Base-by-base conservation (phyloP, 371 early-diverging fungal genomes). In the Smittium culicis region DNA sequence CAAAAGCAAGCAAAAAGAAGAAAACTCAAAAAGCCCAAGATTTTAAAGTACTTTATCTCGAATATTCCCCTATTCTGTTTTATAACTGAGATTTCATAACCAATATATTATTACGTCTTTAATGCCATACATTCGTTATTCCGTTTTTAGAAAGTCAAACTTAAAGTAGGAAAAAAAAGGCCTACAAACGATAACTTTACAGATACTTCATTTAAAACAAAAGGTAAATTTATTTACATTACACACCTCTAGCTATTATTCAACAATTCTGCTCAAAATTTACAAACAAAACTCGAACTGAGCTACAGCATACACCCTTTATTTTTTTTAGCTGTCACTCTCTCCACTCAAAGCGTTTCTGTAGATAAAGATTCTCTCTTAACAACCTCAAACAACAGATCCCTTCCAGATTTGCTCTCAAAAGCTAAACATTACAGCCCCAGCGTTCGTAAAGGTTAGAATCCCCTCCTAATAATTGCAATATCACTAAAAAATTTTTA, bases 141-240 rank as follows among this genome's bases (percentile, higher is more conserved):
- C 56, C 64, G 27, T 34, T 54, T 57, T 16, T 62, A 65, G 87
- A 93, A 94, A 88, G 85, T 86, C 70, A 91, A 88, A 77, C 83
- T 94, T 45, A 94, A 94, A 74, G 86, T 94, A 54, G 95, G 95
- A 60, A 88, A 92, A 75, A 87, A 87, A 74, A 87, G 89, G 79
- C 81, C 83, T 25, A 75, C 83, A n/a, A 79, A 92, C 11, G 81
- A 81, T 58, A 94, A 84, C 74, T 82, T 82, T 45, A 92, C 93
- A 25, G 88, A 91, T 65, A 86, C 89, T n/a, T 86, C 90, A 14
- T 91, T 93, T 76, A 86, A 83, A 55, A 82, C 93, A 0, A 86
- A 85, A 79, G 80, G 89, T 89, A 82, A 68, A 61, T 27, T 34
- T 28, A 34, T 29, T 34, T 66, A 31, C 54, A 56, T 34, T 55